A percentile compares a stretch with the other conserved stretches of the same genome.
Evolutionary conservation across 2,329 filamentous ascomycete species (phyloP).

Genomic region (Colletotrichum sp.): DNA sequence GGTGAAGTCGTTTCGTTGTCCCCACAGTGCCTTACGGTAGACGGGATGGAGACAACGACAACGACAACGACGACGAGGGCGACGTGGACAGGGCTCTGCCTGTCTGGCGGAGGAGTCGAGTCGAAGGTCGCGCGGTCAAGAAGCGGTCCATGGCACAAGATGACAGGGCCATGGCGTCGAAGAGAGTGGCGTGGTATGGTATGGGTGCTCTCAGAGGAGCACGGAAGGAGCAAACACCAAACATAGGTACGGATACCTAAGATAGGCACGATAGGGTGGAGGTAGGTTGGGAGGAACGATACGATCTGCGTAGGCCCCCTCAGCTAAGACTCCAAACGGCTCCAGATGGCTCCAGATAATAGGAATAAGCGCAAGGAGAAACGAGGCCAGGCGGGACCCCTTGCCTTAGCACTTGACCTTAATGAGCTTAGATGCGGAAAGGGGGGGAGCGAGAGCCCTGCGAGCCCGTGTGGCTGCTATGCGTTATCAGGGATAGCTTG

Average conservation of each 20-base stretch:
- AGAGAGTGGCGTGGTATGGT: not conserved
- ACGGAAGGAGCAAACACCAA: not conserved
- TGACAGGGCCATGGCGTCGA: not conserved
- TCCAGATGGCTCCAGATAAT: not conserved
- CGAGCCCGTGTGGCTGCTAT: not conserved
- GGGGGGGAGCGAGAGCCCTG: not conserved
- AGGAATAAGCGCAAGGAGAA: slow-evolving; percentile 15
- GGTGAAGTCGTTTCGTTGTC: not conserved
- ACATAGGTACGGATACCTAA: not conserved
- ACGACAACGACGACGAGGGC: not conserved
- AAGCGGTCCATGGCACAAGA: not conserved
- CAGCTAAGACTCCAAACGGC: not conserved
- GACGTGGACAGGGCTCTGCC: not conserved
- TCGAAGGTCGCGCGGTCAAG: not conserved
- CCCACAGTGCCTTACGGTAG: not conserved
- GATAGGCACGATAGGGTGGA: not conserved
- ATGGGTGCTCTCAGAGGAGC: not conserved
- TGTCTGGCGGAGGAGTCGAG: not conserved
- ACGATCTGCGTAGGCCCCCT: not conserved
- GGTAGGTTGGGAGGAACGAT: not conserved
- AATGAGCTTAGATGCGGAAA: not conserved
- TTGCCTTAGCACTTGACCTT: not conserved
- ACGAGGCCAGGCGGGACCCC: not conserved
- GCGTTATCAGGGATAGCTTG: not conserved
- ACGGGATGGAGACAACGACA: not conserved